Evolutionary conservation across 2,329 filamentous ascomycete species (phyloP), one percentile per base, ranked within the genome.

Genomic region (Xylariomycetidae sp.): DNA sequence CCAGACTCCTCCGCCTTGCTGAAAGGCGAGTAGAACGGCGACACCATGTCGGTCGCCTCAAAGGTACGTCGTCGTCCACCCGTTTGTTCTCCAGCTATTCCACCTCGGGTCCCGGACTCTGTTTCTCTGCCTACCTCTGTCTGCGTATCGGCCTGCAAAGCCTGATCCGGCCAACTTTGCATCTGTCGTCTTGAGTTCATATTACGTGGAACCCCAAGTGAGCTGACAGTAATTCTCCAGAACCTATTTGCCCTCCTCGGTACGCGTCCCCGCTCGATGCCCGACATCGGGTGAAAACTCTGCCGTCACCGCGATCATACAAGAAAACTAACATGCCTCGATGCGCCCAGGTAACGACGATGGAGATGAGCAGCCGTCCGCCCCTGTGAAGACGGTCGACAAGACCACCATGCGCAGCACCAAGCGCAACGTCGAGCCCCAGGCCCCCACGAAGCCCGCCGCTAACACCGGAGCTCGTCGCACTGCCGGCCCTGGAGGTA

Each of bases 231-330:
- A n/a, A n/a, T n/a, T 29, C 27, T 25, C 17, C 52, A 96, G 92
- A 98, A 98, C 78, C 82, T 85, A 61, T 96, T 85, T 78, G 90
- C 92, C 78, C 82, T 94, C 73, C 87, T 98, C 77, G 90, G 92
- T 96, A 94, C 58, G 67, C 59, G 49, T 43, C 43, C 47, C 44
- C 45, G 42, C 48, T 39, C 46, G 40, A 35, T 37, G 40, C 46
- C 37, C 46, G 39, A 29, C 38, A 39, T 38, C 39, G 43, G 27
- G 33, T 43, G 43, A 49, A 49, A 43, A 46, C 33, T 50, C 33
- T 46, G 39, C 37, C 35, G 13, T 15, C 20, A 22, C 19, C 31
- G 17, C 22, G 17, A 27, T 10, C n/a, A n/a, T 14, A 36, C 17
- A 44, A 35, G 31, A 37, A 32, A 37, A 39, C 48, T 53, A 49